phyloP scores from a whole-genome alignment of 2,329 filamentous ascomycete species.

The Claviceps spartinae region DNA sequence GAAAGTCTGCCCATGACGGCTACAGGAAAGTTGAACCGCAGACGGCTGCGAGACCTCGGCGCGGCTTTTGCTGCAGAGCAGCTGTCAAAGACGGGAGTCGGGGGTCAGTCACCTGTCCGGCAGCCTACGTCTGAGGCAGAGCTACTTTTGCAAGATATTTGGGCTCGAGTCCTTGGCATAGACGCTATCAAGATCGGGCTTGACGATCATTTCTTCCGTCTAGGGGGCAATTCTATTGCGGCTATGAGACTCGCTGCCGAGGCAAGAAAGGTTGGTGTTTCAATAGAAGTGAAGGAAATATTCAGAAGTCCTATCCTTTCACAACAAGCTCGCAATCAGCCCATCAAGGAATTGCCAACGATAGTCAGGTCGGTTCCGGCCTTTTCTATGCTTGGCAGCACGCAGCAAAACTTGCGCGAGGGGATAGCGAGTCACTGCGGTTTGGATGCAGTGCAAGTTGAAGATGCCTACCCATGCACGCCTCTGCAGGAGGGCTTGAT shows the following conservation, averaged over 20 bases:
- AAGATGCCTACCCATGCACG: conserved; percentile 17
- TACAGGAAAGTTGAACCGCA: conserved; percentile 7
- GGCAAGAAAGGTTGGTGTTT: conserved; percentile 8
- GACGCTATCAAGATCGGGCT: conserved; percentile 1
- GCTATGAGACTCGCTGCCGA: conserved; percentile 12
- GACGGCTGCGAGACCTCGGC: conserved; percentile 5
- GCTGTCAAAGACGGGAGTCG: background rate
- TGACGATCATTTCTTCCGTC: conserved; percentile 14
- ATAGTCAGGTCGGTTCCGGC: background rate
- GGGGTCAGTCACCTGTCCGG: background rate
- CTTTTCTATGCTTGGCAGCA: background rate
- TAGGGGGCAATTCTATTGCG: conserved; percentile 17
- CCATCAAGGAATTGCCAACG: background rate
- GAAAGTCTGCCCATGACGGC: conserved; percentile 5
- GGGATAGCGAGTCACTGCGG: background rate
- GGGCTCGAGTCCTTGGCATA: conserved; percentile 23
- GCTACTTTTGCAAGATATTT: background rate
- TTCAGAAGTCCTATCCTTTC: conserved; percentile 6
- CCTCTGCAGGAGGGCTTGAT: conserved; percentile 27
- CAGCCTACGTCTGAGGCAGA: background rate
- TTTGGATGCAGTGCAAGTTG: background rate
- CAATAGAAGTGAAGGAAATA: conserved; percentile 11
- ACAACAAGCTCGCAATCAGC: background rate
- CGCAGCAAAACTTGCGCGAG: background rate
- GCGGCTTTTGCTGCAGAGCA: background rate